Evolutionary conservation across 2,329 filamentous ascomycete genomes (phyloP).

Genomic region (Xylariaceae sp.): DNA sequence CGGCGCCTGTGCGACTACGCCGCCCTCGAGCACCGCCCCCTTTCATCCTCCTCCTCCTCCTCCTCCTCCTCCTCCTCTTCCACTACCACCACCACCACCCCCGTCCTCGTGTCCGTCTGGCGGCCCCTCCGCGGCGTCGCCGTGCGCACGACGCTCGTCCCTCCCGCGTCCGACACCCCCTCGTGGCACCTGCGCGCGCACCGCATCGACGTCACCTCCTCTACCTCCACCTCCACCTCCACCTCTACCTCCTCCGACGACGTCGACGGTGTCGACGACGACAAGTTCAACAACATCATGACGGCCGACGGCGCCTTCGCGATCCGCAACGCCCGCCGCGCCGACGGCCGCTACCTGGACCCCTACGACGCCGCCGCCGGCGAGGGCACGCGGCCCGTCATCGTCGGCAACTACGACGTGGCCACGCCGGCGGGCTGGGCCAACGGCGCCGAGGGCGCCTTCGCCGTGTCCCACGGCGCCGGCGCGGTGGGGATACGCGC

Average conservation of each 20-base stretch:
- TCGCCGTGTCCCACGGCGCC: slow-evolving; percentile 40
- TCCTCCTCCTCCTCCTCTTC: slow-evolving; percentile 58
- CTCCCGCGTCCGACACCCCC: slow-evolving; percentile 47
- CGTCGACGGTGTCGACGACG: slow-evolving; percentile 32
- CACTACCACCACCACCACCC: slow-evolving; percentile 30
- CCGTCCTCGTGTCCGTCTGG: slow-evolving; percentile 63
- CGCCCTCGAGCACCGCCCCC: slow-evolving; percentile 46
- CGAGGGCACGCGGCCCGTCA: slow-evolving; percentile 46
- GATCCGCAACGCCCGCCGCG: slow-evolving; percentile 47
- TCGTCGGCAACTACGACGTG: slow-evolving; percentile 55
- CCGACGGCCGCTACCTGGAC: slow-evolving; percentile 42
- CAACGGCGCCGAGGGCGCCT: slow-evolving; percentile 43
- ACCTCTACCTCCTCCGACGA: too few species aligned
- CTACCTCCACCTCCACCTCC: neutral
- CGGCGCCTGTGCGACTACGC: slow-evolving; percentile 60
- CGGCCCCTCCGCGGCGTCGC: slow-evolving; percentile 62
- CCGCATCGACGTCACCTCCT: slow-evolving; percentile 33
- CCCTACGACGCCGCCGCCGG: slow-evolving; percentile 35
- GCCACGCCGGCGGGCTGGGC: slow-evolving; percentile 46
- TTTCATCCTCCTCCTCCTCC: slow-evolving; percentile 32
- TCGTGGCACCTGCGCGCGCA: slow-evolving; percentile 67
- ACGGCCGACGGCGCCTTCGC: slow-evolving; percentile 72
- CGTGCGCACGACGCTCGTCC: slow-evolving; percentile 57
- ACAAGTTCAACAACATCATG: slow-evolving; percentile 46
- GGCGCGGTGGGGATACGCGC: slow-evolving; percentile 52